phyloP scores from a whole-genome alignment of 2,329 filamentous ascomycete genomes.

The Verticillium isaacii region DNA sequence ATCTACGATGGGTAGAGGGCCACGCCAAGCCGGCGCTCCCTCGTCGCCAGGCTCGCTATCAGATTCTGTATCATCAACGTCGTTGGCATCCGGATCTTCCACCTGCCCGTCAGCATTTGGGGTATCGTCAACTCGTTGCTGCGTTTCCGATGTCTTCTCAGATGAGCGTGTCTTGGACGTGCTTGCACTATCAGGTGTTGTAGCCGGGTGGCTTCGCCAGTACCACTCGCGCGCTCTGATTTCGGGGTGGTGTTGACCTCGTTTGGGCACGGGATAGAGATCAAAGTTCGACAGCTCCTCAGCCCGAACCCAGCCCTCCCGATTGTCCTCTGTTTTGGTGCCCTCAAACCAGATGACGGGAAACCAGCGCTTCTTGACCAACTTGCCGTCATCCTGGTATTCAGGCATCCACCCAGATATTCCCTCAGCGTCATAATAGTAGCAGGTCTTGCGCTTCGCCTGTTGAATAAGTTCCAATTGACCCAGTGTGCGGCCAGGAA shows the following conservation, averaged over 20 bases:
- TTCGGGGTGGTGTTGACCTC: not conserved
- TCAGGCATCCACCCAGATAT: conserved; percentile 13
- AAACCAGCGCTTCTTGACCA: conserved; percentile 8
- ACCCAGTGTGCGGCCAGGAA: not conserved
- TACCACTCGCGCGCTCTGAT: not conserved
- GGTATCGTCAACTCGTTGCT: not conserved
- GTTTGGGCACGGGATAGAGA: not conserved
- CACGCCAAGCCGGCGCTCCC: not conserved
- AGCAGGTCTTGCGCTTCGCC: conserved; percentile 7
- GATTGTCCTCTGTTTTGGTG: conserved; percentile 6
- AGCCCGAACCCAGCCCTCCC: not conserved
- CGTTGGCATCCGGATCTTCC: not conserved
- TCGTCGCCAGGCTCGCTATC: not conserved
- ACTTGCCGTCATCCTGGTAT: conserved; percentile 9
- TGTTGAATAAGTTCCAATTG: not conserved
- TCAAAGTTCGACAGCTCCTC: not conserved
- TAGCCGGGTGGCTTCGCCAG: not conserved
- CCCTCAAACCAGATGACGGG: conserved; percentile 15
- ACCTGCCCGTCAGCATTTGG: not conserved
- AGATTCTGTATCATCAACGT: not conserved
- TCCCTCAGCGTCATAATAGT: conserved; percentile 7
- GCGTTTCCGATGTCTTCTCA: not conserved
- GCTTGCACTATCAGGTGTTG: not conserved
- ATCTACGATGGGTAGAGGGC: not conserved
- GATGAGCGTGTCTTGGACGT: not conserved